Conservation (phyloP, 2,329 filamentous ascomycete species). For the Diplodia seriata region DNA sequence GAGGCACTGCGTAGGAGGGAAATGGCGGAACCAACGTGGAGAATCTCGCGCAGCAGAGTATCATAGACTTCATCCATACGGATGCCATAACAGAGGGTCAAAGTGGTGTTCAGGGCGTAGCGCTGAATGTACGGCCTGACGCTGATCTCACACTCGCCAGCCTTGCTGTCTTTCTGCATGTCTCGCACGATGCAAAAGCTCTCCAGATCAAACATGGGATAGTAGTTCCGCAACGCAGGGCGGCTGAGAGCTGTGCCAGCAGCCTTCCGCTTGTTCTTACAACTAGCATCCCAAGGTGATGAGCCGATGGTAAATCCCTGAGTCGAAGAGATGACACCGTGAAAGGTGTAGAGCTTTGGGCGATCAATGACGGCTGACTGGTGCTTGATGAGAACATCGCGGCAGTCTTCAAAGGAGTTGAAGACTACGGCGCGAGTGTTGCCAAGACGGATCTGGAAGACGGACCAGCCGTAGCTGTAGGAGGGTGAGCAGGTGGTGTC, state of each 20-base stretch:
- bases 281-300: constrained; percentile 61
- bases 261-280: constrained; percentile 61
- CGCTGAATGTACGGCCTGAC: constrained; percentile 61
- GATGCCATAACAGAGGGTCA: constrained; percentile 63
- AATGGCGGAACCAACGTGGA: constrained; percentile 61
- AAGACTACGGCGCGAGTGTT: constrained; percentile 62
- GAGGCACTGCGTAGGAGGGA: constrained; percentile 58
- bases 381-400: constrained; percentile 58
- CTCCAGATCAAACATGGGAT: constrained; percentile 62
- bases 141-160: constrained; percentile 53
- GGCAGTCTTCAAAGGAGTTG: constrained; percentile 61
- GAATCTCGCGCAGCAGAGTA: constrained; percentile 58
- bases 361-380: constrained; percentile 60
- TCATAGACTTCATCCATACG: constrained; percentile 63
- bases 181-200: constrained; percentile 60
- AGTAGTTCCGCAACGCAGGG: constrained; percentile 56
- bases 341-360: constrained; percentile 61
- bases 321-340: constrained; percentile 59
- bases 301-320: constrained; percentile 64
- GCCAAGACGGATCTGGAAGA: constrained; percentile 62
- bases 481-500: constrained; percentile 37
- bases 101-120: constrained; percentile 61
- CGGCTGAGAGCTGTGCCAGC: constrained; percentile 57
- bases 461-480: constrained; percentile 54
- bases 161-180: constrained; percentile 53